phyloP scores from a whole-genome alignment of 768 basidiomycete species.

The Leucocoprinus sp. region DNA sequence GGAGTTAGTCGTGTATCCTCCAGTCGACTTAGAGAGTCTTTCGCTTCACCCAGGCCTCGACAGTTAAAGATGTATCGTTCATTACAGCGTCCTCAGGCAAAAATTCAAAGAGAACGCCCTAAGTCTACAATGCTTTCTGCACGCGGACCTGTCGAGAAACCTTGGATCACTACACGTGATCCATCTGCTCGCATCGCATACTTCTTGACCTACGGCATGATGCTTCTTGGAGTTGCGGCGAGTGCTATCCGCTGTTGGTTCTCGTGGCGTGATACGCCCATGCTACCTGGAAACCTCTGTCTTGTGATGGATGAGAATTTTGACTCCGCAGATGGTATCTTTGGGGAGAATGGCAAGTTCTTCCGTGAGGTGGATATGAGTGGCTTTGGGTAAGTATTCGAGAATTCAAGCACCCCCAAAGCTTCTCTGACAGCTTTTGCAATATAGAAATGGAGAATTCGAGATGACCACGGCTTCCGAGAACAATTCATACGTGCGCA shows the following conservation, averaged over 20 bases:
- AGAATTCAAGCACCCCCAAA: conserved; percentile 6
- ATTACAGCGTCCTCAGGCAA: conserved; percentile 30
- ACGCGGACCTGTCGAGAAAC: conserved; percentile 38
- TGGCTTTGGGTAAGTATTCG: conserved; percentile 64
- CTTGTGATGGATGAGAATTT: conserved; percentile 78
- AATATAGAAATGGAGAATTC: conserved; percentile 65
- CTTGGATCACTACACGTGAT: conserved; percentile 57
- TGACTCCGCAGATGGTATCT: conserved; percentile 41
- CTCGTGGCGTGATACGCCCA: conserved; percentile 44
- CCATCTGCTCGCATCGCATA: conserved; percentile 49
- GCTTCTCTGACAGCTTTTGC: conserved; percentile 10
- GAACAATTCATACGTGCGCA: conserved; percentile 69
- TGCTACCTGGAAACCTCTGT: conserved; percentile 42
- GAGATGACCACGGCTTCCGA: conserved; percentile 74
- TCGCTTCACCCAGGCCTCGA: conserved; percentile 50
- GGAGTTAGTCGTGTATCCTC: conserved; percentile 28
- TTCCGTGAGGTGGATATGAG: conserved; percentile 76
- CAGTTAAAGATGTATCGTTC: conserved; percentile 48
- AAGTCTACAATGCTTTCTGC: conserved; percentile 42
- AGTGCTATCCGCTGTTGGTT: conserved; percentile 49
- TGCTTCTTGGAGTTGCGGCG: conserved; percentile 47
- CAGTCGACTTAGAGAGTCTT: conserved; percentile 41
- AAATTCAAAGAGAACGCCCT: conserved; percentile 34
- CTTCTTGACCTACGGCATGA: conserved; percentile 50
- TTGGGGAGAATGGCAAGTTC: conserved; percentile 62